Evolutionary conservation across 2,329 filamentous ascomycete genomes (phyloP).

Genomic region (Zasmidium citrigriseum): DNA sequence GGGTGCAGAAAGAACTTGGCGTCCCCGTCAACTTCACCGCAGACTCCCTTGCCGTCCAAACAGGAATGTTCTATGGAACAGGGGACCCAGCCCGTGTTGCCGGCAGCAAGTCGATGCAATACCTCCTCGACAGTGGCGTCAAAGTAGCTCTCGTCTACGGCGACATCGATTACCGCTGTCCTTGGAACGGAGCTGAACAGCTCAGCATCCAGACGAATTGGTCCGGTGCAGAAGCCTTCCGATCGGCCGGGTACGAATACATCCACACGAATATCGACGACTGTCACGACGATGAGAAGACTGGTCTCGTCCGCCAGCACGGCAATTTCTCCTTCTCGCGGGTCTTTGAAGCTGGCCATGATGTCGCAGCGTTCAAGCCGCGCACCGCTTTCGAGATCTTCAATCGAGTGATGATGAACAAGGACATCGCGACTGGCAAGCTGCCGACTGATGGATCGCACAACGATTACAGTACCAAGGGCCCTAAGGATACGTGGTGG

Average conservation of each 20-base stretch:
- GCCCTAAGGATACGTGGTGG: constrained; percentile 42
- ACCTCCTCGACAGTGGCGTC: constrained; percentile 27
- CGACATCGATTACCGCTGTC: constrained; percentile 32
- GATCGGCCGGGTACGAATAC: constrained; percentile 32
- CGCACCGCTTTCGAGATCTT: constrained; percentile 58
- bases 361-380: constrained; percentile 49
- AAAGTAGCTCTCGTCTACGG: constrained; percentile 32
- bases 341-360: constrained; percentile 37
- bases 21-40: constrained; percentile 49
- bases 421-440: constrained; percentile 57
- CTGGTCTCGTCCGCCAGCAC: constrained; percentile 36
- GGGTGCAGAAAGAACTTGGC: constrained; percentile 49
- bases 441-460: constrained; percentile 43
- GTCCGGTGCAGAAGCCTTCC: constrained; percentile 22
- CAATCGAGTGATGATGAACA: constrained; percentile 51
- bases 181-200: constrained; percentile 32
- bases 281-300: constrained; percentile 23
- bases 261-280: constrained; percentile 26
- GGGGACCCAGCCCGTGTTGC: constrained; percentile 24
- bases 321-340: constrained; percentile 38
- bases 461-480: constrained; percentile 41
- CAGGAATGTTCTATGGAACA: constrained; percentile 9
- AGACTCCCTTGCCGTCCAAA: constrained; percentile 6
- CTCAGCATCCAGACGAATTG: constrained; percentile 31
- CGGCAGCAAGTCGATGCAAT: constrained; percentile 26